phyloP scores from a whole-genome alignment of 1,284 basidiomycete genomes.

The Trichosporon ovoides region DNA sequence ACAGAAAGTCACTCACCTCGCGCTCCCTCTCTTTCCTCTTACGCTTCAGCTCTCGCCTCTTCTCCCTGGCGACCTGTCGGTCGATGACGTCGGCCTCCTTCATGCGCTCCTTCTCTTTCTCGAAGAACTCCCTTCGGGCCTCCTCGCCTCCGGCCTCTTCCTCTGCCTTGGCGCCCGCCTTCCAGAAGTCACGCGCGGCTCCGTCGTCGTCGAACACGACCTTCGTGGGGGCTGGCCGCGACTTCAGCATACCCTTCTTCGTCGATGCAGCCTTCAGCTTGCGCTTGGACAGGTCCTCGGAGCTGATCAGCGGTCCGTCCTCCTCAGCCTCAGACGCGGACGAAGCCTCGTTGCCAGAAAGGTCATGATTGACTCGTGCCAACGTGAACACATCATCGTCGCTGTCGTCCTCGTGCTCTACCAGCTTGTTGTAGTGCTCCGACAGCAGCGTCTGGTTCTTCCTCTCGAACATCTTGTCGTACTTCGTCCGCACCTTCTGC shows the following conservation, averaged over 20 bases:
- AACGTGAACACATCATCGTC: constrained; percentile 84
- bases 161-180: constrained; percentile 63
- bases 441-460: constrained; percentile 93
- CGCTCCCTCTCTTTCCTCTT: constrained; percentile 81
- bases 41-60: constrained; percentile 74
- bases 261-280: constrained; percentile 67
- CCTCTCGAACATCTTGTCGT: constrained; percentile 96
- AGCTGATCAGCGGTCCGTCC: constrained; percentile 29
- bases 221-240: constrained; percentile 57
- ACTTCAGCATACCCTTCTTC: constrained; percentile 68
- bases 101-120: constrained; percentile 66
- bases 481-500: constrained; percentile 72
- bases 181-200: constrained; percentile 69
- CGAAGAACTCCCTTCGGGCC: constrained; percentile 65
- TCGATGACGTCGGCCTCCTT: constrained; percentile 66
- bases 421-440: constrained; percentile 81
- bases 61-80: constrained; percentile 76
- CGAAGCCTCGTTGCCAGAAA: constrained; percentile 44
- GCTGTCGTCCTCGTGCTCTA: constrained; percentile 60
- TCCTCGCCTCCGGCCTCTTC: constrained; percentile 61
- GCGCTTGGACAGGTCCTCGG: constrained; percentile 55
- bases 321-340: constrained; percentile 45
- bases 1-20: constrained; percentile 50
- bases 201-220: constrained; percentile 84
- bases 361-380: constrained; percentile 80